phyloP scores from a whole-genome alignment of 1,139 yeast species.

The Suhomyces bolitotheri region DNA sequence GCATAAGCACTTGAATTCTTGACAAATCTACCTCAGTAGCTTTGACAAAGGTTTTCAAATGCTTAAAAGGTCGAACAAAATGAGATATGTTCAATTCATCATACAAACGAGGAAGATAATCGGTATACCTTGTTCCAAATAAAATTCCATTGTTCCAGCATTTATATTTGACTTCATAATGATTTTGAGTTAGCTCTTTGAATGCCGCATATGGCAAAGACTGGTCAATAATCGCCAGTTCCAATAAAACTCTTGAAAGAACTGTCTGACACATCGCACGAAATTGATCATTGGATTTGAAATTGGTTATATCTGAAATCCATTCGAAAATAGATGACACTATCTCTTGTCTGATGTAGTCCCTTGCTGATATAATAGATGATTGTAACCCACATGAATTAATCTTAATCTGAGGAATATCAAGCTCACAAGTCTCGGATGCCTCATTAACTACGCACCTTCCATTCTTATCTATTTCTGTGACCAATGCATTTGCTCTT shows the following conservation, averaged over 20 bases:
- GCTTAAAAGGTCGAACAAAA: background rate
- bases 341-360: constrained; percentile 49
- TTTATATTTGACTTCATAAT: constrained; percentile 11
- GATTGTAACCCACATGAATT: constrained; percentile 57
- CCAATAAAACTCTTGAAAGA: constrained; percentile 33
- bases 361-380: constrained; percentile 50
- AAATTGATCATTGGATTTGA: constrained; percentile 26
- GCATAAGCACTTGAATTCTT: constrained; percentile 52
- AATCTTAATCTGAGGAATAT: constrained; percentile 32
- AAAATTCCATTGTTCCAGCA: constrained; percentile 37
- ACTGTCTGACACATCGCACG: constrained; percentile 24
- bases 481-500: constrained; percentile 35
- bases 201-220: constrained; percentile 26
- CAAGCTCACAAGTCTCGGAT: constrained; percentile 20
- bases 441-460: constrained; percentile 29
- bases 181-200: constrained; percentile 5
- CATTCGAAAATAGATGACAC: constrained; percentile 48
- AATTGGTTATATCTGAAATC: constrained; percentile 44
- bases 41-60: background rate
- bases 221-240: constrained; percentile 28
- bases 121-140: background rate
- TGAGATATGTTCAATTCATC: background rate
- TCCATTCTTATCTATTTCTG: constrained; percentile 36
- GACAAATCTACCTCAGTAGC: constrained; percentile 22
- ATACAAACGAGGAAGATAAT: background rate